A percentile compares a stretch with the other conserved stretches of the same genome.
phyloP scores from a whole-genome alignment of 495 filamentous ascomycete genomes.

The Penicillium ucsense region DNA sequence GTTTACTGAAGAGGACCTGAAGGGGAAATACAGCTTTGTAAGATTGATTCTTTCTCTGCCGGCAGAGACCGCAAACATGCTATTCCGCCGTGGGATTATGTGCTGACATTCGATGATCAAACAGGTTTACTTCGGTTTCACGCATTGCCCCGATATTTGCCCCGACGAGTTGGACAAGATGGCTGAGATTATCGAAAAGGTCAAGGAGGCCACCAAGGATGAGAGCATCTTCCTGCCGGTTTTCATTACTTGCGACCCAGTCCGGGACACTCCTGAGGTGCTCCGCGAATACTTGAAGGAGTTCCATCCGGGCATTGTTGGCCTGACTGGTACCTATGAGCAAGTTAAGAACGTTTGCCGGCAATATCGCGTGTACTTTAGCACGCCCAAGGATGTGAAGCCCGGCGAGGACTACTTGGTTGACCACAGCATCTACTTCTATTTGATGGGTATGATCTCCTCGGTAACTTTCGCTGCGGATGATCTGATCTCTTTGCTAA shows the following conservation, averaged over 20 bases:
- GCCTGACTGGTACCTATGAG: conserved; percentile 87
- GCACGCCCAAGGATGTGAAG: conserved; percentile 77
- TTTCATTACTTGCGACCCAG: conserved; percentile 94
- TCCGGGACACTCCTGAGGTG: conserved; percentile 75
- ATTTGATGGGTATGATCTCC: conserved; percentile 69
- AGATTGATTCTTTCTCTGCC: conserved; percentile 9
- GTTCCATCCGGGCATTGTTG: conserved; percentile 83
- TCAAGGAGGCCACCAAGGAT: conserved; percentile 41
- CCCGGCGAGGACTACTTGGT: conserved; percentile 94
- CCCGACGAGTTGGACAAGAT: conserved; percentile 99
- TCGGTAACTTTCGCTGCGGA: not conserved
- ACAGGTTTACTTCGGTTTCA: conserved; percentile 95
- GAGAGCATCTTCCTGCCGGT: conserved; percentile 56
- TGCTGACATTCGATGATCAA: no score
- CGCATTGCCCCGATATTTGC: conserved; percentile 97
- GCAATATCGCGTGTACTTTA: conserved; percentile 94
- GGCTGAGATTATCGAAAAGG: conserved; percentile 82
- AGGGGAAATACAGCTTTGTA: conserved; percentile 73
- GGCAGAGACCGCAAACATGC: no score
- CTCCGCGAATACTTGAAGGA: conserved; percentile 77
- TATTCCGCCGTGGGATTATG: no score
- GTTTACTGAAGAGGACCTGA: conserved; percentile 69
- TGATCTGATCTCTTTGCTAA: not conserved
- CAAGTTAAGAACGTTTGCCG: conserved; percentile 88
- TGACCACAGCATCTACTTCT: conserved; percentile 99